Evolutionary conservation across 176 grass and related monocot species (phyloP).

Genomic region (Typha latifolia): DNA sequence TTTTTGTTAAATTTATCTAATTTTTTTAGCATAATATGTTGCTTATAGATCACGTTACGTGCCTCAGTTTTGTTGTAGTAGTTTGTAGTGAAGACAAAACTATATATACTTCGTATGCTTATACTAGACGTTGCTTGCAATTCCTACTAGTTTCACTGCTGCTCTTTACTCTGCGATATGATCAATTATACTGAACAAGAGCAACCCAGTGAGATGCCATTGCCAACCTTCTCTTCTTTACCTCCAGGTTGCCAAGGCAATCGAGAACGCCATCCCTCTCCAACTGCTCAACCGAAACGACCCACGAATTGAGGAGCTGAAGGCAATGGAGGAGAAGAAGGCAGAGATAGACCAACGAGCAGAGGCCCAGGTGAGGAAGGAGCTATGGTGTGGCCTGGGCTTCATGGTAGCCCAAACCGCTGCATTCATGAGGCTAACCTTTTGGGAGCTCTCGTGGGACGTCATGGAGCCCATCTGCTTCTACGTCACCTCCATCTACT

Average conservation of each 20-base stretch:
- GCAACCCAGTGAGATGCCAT: too few relatives aligned
- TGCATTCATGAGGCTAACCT: slow-evolving; percentile 82
- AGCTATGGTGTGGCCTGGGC: slow-evolving; percentile 67
- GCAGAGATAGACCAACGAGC: slow-evolving; percentile 44
- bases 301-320: slow-evolving; percentile 36
- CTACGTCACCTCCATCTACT: slow-evolving; percentile 76
- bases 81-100: too few relatives aligned
- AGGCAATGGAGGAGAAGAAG: slow-evolving; percentile 59
- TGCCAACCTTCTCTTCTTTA: not conserved
- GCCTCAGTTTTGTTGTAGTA: too few relatives aligned
- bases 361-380: slow-evolving; percentile 27
- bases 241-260: slow-evolving; percentile 63
- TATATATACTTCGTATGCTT: too few relatives aligned
- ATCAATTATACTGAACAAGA: too few relatives aligned
- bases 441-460: slow-evolving; percentile 98
- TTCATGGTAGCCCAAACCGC: slow-evolving; percentile 58
- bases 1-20: too few relatives aligned
- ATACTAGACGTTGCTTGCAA: too few relatives aligned
- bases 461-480: slow-evolving; percentile 99
- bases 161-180: too few relatives aligned
- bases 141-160: too few relatives aligned
- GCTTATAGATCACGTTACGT: too few relatives aligned
- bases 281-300: not conserved
- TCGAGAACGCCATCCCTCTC: slow-evolving; percentile 44
- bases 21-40: too few relatives aligned